phyloP scores from a whole-genome alignment of 495 filamentous ascomycete species.

The Geopyxis carbonaria region DNA sequence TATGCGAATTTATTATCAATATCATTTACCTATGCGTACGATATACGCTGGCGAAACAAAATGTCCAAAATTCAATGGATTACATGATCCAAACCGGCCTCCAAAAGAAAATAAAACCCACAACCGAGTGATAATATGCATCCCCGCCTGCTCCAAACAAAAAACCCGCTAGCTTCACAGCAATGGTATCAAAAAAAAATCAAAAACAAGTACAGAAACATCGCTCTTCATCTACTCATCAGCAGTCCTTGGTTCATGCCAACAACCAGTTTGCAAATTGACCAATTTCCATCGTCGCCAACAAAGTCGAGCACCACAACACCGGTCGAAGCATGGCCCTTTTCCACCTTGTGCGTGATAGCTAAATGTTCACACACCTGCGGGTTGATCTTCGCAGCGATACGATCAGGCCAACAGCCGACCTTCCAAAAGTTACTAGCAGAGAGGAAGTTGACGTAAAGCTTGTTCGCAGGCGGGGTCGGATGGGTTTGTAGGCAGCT shows the following conservation, averaged over 20 bases:
- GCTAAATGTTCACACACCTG: constrained; percentile 36
- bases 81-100: too few relatives aligned
- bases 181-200: too few relatives aligned
- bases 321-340: constrained; percentile 46
- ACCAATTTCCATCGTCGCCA: constrained; percentile 79
- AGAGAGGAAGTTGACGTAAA: constrained; percentile 81
- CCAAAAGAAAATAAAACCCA: too few relatives aligned
- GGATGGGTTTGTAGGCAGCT: constrained; percentile 36
- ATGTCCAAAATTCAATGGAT: too few relatives aligned
- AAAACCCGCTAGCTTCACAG: too few relatives aligned
- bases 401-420: constrained; percentile 81
- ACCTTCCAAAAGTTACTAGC: constrained; percentile 87
- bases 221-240: too few relatives aligned
- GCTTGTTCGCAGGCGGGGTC: constrained; percentile 10
- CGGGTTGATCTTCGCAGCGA: constrained; percentile 88
- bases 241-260: constrained; percentile 74
- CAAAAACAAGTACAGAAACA: too few relatives aligned
- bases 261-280: constrained; percentile 71
- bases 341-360: constrained; percentile 19
- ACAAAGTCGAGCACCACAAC: constrained; percentile 91
- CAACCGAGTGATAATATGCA: too few relatives aligned
- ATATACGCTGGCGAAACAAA: too few relatives aligned
- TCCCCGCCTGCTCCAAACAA: too few relatives aligned
- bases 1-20: too few relatives aligned
- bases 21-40: too few relatives aligned